Conservation (phyloP, 495 filamentous ascomycete genomes). For the Neurospora sp. region DNA sequence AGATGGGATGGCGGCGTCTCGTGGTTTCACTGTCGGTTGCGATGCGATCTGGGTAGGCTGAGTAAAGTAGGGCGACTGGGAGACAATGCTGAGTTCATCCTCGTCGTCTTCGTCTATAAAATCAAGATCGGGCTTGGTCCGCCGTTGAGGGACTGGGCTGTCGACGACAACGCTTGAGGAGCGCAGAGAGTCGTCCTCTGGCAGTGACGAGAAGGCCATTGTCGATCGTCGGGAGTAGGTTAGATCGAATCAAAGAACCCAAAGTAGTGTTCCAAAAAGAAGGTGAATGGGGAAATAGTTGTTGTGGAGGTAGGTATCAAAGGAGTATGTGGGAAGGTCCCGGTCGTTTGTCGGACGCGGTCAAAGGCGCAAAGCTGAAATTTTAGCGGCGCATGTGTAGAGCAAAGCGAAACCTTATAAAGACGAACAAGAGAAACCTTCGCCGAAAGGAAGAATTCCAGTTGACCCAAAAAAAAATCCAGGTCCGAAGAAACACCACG, state of each 20-base stretch:
- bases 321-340: background rate
- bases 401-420: background rate
- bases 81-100: conserved; percentile 11
- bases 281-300: background rate
- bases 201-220: conserved; percentile 9
- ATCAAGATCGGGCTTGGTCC: background rate
- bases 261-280: background rate
- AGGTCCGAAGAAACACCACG: background rate
- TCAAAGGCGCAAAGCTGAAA: background rate
- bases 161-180: background rate
- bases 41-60: conserved; percentile 62
- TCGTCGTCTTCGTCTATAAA: conserved; percentile 10
- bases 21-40: conserved; percentile 5
- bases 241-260: background rate
- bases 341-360: background rate
- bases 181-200: background rate
- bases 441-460: background rate
- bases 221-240: background rate
- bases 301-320: background rate
- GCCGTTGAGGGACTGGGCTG: background rate
- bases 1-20: conserved; percentile 6
- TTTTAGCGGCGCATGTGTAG: background rate
- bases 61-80: conserved; percentile 33
- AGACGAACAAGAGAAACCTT: background rate
- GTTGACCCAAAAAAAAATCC: background rate